Evolutionary conservation across 768 basidiomycete genomes (phyloP), one percentile per base, ranked within the genome.

Genomic region (Tylopilus sp.): DNA sequence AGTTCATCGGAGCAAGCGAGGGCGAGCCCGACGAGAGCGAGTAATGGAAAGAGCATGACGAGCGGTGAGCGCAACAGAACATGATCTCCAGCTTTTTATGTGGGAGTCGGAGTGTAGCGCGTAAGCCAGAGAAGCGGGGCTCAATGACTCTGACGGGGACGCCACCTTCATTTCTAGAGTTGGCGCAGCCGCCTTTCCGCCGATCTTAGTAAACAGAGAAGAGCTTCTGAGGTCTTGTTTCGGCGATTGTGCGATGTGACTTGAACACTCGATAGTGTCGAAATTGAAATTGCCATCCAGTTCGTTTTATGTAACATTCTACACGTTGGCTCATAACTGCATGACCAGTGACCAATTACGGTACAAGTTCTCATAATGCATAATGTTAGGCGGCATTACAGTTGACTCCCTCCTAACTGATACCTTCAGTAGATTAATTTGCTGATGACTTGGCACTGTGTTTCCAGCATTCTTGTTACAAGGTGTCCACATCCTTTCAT

Each of bases 1-100:
- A 52, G 33, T n/a, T 56, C 48, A 36, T 47, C 13, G 17, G 49
- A 28, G 40, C 63, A 66, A 39, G 68, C 66, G 25, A 50, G 25
- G 33, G 48, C 57, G 20, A 68, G 40, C 20, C 56, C 56, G 5
- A 55, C 25, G 23, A 68, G 50, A 22, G 52, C 42, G 38, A 64
- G 26, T 3, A 62, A 23, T 22, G 31, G 47, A 8, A 68, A n/a
- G 20, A 62, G 22, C 59, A 63, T 61, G 3, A 10, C 3, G 28
- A 28, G 28, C 28, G 28, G 3, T 8, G 21, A 2, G 2, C 31
- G 25, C 3, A 26, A 15, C 8, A 5, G 44, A 15, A 31, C 35
- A 21, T 20, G 11, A 20, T 28, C 2, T 28, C 9, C 23, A 3
- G 23, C n/a, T 59, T 26, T 25, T 52, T 44, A 57, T 55, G 25